Percentiles rank a stretch among this genome's conserved stretches.
Evolutionary conservation across 2,329 filamentous ascomycete species (phyloP).

Genomic region (Trichoderma asperellum): DNA sequence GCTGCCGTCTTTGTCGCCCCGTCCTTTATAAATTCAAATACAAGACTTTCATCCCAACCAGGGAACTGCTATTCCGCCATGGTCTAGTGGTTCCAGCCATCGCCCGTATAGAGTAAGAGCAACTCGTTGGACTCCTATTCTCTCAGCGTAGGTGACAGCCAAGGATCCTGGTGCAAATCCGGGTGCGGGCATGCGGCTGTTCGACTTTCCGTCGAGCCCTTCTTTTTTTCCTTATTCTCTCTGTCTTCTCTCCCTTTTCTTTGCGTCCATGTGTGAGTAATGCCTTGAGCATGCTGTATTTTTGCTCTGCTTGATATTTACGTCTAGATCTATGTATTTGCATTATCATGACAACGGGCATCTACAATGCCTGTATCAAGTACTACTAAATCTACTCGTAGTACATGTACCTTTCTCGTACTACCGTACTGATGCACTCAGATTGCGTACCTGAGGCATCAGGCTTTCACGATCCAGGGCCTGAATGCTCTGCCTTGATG

Average conservation of each 20-base stretch:
- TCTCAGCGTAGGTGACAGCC: slow-evolving; percentile 38
- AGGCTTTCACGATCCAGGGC: neutral
- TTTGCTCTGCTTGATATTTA: neutral
- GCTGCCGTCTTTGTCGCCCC: neutral
- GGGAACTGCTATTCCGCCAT: neutral
- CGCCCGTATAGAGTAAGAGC: slow-evolving; percentile 23
- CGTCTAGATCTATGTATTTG: neutral
- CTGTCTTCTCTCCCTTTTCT: neutral
- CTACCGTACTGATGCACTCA: neutral
- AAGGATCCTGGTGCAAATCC: slow-evolving; percentile 46
- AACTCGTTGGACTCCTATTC: slow-evolving; percentile 40
- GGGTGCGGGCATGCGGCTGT: slow-evolving; percentile 37
- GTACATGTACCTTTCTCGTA: neutral
- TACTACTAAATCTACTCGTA: too few species aligned
- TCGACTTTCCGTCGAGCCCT: slow-evolving; percentile 13
- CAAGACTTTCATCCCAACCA: neutral
- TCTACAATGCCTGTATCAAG: too few species aligned
- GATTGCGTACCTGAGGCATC: neutral
- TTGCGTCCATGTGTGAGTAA: neutral
- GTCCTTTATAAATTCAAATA: neutral
- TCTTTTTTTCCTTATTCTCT: slow-evolving; percentile 6
- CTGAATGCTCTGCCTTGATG: neutral
- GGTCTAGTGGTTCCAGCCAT: slow-evolving; percentile 12
- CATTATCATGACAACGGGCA: neutral
- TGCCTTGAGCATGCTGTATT: neutral